Percentiles rank a stretch among this genome's conserved stretches.
Conservation (phyloP, 2,329 filamentous ascomycete genomes). For the Chaetothyriales sp. region DNA sequence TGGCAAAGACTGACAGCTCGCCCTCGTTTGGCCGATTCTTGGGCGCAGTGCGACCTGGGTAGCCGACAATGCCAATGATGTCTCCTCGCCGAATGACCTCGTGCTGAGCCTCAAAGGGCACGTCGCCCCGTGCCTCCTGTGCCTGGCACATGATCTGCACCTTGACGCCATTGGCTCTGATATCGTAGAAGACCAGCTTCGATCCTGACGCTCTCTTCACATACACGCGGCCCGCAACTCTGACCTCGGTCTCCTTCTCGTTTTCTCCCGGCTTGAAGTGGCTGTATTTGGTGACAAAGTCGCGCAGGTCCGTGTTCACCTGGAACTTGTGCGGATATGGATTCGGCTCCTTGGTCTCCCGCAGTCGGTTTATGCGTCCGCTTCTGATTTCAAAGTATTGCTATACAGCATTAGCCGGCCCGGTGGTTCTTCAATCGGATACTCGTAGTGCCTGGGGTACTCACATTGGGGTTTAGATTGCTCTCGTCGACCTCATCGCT, state of each 20-base stretch:
- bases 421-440: background rate
- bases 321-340: conserved; percentile 93
- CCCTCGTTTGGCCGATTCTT: conserved; percentile 69
- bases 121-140: conserved; percentile 55
- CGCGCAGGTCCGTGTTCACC: conserved; percentile 63
- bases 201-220: conserved; percentile 66
- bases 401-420: conserved; percentile 25
- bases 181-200: conserved; percentile 86
- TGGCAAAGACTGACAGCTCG: conserved; percentile 86
- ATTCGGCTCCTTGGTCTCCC: conserved; percentile 57
- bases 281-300: conserved; percentile 65
- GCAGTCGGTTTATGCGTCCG: conserved; percentile 60
- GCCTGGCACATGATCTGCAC: conserved; percentile 88
- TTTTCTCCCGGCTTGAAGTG: conserved; percentile 73
- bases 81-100: conserved; percentile 80
- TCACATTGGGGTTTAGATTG: conserved; percentile 59
- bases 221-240: conserved; percentile 75
- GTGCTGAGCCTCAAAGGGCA: conserved; percentile 74
- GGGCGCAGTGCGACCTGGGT: conserved; percentile 69
- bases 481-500: conserved; percentile 45
- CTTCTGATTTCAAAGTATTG: conserved; percentile 97
- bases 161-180: conserved; percentile 58
- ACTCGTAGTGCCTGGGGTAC: conserved; percentile 20
- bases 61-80: conserved; percentile 76
- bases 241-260: conserved; percentile 57